Percentiles rank a stretch among this genome's conserved stretches.
These are phyloP conservation scores for Russula dissimulans DNA, from an alignment of 768 basidiomycete species.

Conservation along the genomic window DNA sequence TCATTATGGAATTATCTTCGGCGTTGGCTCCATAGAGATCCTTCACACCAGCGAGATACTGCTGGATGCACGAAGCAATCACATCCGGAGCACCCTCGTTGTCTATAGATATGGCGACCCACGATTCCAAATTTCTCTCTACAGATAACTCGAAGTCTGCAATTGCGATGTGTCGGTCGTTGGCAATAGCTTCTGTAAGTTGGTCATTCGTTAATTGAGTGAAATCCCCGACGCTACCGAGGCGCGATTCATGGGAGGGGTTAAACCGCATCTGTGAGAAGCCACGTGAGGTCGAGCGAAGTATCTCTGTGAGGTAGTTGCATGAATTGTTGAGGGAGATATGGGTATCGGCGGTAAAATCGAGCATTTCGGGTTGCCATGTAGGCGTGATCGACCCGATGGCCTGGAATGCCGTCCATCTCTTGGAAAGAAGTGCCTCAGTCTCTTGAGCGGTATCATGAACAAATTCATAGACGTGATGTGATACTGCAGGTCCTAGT, in stretches of 20 bases:
- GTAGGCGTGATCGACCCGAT: not conserved
- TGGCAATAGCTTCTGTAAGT: not conserved
- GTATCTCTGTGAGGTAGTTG: not conserved
- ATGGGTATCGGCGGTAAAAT: not conserved
- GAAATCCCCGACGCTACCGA: not conserved
- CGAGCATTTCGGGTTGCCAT: not conserved
- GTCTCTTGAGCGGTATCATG: not conserved
- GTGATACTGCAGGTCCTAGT: constrained; percentile 8
- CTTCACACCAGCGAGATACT: constrained; percentile 3
- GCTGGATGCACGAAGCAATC: constrained; percentile 6
- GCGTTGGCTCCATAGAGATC: constrained; percentile 2
- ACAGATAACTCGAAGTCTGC: constrained; percentile 9
- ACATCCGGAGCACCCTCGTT: not conserved
- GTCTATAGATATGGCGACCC: not conserved
- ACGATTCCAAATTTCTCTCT: not conserved
- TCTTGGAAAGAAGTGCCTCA: not conserved
- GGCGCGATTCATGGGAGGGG: not conserved
- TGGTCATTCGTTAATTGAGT: not conserved
- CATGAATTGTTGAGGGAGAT: not conserved
- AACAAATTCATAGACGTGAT: not conserved
- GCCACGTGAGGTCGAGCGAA: not conserved
- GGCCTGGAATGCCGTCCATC: constrained; percentile 6
- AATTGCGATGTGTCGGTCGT: not conserved
- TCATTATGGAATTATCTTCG: constrained; percentile 30
- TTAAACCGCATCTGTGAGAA: not conserved